Evolutionary conservation across 192 early-diverging fungal genomes (phyloP).

Genomic region (Coemansia sp.): DNA sequence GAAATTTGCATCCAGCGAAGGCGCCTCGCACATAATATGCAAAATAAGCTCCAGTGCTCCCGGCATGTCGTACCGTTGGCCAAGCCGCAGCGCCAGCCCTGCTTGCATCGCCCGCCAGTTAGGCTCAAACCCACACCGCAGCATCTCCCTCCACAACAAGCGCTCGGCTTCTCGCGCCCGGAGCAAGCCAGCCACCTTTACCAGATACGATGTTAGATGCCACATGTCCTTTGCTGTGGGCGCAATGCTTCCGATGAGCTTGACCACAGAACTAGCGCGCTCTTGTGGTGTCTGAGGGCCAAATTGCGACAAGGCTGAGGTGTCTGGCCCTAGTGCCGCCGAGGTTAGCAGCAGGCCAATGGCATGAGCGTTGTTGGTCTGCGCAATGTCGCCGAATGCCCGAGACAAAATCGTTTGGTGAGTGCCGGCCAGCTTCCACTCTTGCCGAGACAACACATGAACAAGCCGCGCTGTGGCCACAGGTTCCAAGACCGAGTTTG

Average conservation of each 20-base stretch:
- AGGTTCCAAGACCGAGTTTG: slow-evolving; percentile 7
- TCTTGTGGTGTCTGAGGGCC: slow-evolving; percentile 14
- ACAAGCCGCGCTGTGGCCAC: slow-evolving; percentile 13
- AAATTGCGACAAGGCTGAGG: slow-evolving; percentile 12
- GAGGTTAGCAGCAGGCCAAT: slow-evolving; percentile 19
- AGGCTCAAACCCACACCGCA: slow-evolving; percentile 27
- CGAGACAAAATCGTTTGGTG: slow-evolving; percentile 11
- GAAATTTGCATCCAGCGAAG: background rate
- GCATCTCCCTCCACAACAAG: slow-evolving; percentile 29
- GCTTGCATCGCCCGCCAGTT: slow-evolving; percentile 10
- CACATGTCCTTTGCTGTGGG: background rate
- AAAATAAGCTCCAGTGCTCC: slow-evolving; percentile 18
- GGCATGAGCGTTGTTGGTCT: slow-evolving; percentile 6
- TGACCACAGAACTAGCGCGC: slow-evolving; percentile 9
- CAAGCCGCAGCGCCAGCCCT: slow-evolving; percentile 14
- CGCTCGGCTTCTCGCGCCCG: slow-evolving; percentile 13
- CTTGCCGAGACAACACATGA: slow-evolving; percentile 18
- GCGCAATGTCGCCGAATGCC: slow-evolving; percentile 8
- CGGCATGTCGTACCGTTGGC: slow-evolving; percentile 1
- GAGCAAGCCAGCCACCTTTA: slow-evolving; percentile 18
- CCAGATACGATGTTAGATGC: slow-evolving; percentile 17
- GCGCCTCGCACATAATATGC: slow-evolving; percentile 6
- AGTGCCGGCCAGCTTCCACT: slow-evolving; percentile 18
- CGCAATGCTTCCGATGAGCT: slow-evolving; percentile 1
- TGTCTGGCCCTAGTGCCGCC: slow-evolving; percentile 23